phyloP scores from a whole-genome alignment of 2,329 filamentous ascomycete species.

The Apiospora saccharicola region DNA sequence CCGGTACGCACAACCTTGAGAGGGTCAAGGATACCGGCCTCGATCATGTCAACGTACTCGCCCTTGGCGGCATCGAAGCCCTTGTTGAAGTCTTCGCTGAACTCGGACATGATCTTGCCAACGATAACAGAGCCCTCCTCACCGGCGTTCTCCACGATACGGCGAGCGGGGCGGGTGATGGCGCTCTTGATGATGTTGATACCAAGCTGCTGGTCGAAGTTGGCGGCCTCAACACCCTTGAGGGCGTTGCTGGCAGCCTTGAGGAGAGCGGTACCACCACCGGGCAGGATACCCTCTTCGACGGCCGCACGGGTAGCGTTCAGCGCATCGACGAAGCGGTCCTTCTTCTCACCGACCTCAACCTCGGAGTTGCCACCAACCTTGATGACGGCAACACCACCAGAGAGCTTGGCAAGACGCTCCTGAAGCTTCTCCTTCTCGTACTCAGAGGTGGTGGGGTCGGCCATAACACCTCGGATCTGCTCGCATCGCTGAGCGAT shows the following conservation, averaged over 20 bases:
- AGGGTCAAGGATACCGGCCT: constrained; percentile 94
- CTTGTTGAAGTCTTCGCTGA: constrained; percentile 92
- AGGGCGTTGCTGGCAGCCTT: constrained; percentile 95
- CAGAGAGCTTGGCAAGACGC: constrained; percentile 98
- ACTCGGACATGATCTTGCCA: constrained; percentile 97
- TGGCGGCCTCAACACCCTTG: constrained; percentile 80
- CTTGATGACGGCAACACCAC: constrained; percentile 99
- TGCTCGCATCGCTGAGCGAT: constrained; percentile 98
- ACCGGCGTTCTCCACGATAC: constrained; percentile 97
- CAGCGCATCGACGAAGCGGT: constrained; percentile 96
- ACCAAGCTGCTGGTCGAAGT: constrained; percentile 99
- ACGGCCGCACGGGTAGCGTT: constrained; percentile 98
- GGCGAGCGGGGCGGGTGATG: constrained; percentile 93
- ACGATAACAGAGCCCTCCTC: constrained; percentile 95
- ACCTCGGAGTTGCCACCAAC: constrained; percentile 97
- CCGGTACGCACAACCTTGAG: constrained; percentile 99
- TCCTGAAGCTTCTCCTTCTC: constrained; percentile 99
- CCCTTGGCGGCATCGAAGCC: constrained; percentile 96
- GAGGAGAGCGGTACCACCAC: constrained; percentile 96
- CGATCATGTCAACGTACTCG: constrained; percentile 99
- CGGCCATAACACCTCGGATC: constrained; percentile 95
- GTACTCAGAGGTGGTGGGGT: constrained; percentile 95
- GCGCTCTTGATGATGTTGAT: constrained; percentile 97
- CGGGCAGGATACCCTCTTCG: constrained; percentile 98
- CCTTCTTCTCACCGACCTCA: constrained; percentile 99